A percentile compares a stretch with the other conserved stretches of the same genome.
These are phyloP conservation scores for Fomitopsis betulina DNA, from an alignment of 1,284 basidiomycete species.

Conservation along the genomic window DNA sequence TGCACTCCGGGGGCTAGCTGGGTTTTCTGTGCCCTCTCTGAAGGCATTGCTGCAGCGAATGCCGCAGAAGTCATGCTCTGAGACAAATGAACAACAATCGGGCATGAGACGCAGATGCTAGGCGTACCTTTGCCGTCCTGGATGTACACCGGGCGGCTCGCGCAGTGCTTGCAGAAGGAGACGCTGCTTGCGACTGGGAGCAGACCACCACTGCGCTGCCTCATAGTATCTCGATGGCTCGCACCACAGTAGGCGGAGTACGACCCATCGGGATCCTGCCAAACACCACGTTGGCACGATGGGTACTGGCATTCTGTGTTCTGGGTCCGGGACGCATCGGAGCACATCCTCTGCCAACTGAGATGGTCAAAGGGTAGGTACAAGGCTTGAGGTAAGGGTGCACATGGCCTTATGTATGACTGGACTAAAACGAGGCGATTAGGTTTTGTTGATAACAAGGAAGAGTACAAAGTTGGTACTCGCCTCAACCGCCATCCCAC, in stretches of 20 bases:
- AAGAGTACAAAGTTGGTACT: too few relatives aligned
- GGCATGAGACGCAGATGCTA: too few relatives aligned
- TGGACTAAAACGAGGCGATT: too few relatives aligned
- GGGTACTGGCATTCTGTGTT: not conserved
- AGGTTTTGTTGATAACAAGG: too few relatives aligned
- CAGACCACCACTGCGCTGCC: not conserved
- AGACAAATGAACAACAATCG: too few relatives aligned
- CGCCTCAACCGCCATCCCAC: too few relatives aligned
- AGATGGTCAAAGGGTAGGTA: too few relatives aligned
- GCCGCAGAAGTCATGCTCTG: not conserved
- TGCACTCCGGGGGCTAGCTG: not conserved
- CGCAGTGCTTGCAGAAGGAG: conserved; percentile 14
- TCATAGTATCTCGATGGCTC: conserved; percentile 2
- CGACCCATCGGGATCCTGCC: conserved; percentile 4
- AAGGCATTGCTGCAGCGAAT: not conserved
- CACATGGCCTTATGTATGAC: too few relatives aligned
- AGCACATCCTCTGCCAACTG: conserved; percentile 1
- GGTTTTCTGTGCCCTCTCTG: not conserved
- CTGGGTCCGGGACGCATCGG: not conserved
- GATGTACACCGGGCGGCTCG: conserved; percentile 16
- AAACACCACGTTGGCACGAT: not conserved
- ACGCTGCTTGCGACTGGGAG: not conserved
- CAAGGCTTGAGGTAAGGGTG: too few relatives aligned
- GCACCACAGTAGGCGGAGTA: conserved; percentile 2
- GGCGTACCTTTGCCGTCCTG: conserved; percentile 5